Base-by-base conservation (phyloP, 2,329 filamentous ascomycete species). In the Cordyceps sp. region DNA sequence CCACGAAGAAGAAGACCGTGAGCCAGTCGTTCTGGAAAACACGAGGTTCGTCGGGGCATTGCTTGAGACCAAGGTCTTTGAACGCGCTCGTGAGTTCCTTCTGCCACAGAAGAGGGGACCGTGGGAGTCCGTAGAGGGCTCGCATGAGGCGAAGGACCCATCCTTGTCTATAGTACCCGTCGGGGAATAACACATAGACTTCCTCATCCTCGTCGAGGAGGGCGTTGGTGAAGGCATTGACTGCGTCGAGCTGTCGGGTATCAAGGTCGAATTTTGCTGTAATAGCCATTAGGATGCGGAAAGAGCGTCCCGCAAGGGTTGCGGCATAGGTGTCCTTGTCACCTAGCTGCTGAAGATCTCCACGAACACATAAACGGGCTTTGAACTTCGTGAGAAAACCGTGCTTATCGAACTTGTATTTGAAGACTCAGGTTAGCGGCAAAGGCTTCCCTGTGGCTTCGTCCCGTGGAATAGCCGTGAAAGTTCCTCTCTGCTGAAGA, bases 161-260 rank as follows among this genome's bases (percentile, higher is more conserved):
- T 18, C 15, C 26, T 18, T 28, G 16, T 28, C 16, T 17, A 10
- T 28, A 10, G 6, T 17, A 28, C 3, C 16, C 14, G 6, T 28
- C 5, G 3, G 14, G 26, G 17, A 17, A 28, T 18, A 8, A 5
- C 10, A 38, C 30, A 16, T 29, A 38, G 10, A 38, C 21, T 9
- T 32, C 21, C 18, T 38, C 17, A 17, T 38, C 22, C 20, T 32
- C 12, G 5, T 10, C 9, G n/a, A n/a, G n/a, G n/a, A n/a, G n/a
- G 16, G 15, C 30, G 10, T 38, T 38, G 4, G 26, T 38, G 17
- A 38, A 38, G 13, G 32, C 29, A n/a, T 37, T 37, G 10, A 37
- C 29, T 19, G 32, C 32, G 17, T 37, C 30, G 8, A 34, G 30
- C 26, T 37, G 33, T 15, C 22, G 9, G 15, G 30, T 19, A 13